Evolutionary conservation across 768 basidiomycete genomes (phyloP).

Genomic region (Mrakia blollopis): DNA sequence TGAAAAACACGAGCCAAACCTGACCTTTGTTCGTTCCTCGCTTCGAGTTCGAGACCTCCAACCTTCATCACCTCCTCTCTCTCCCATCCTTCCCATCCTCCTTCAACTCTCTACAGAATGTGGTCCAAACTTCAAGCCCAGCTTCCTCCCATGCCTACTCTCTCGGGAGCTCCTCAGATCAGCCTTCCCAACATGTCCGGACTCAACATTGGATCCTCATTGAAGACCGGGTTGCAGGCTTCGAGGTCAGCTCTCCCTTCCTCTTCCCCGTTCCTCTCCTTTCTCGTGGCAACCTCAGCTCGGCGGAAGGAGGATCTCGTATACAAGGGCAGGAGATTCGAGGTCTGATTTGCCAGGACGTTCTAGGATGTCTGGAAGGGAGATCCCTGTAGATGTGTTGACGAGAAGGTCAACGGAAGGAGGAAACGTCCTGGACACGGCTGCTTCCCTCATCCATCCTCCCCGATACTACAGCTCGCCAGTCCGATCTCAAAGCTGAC

Average conservation of each 20-base stretch:
- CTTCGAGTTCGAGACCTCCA: neutral
- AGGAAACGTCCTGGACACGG: no score
- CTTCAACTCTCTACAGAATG: slow-evolving; percentile 9
- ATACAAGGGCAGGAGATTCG: no score
- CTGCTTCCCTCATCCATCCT: no score
- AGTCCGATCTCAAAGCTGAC: neutral
- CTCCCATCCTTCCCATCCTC: neutral
- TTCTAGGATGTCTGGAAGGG: no score
- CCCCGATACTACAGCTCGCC: no score
- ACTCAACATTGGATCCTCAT: slow-evolving; percentile 1
- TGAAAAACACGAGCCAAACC: no score
- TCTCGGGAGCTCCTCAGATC: neutral
- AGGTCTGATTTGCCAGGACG: no score
- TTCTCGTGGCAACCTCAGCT: neutral
- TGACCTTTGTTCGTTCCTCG: neutral
- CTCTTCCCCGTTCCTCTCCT: neutral
- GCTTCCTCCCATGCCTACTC: slow-evolving; percentile 25
- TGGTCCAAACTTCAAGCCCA: slow-evolving; percentile 27
- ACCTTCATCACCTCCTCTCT: neutral
- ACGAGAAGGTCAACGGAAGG: no score
- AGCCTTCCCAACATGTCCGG: neutral
- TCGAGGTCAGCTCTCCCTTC: slow-evolving; percentile 51
- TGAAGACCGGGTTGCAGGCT: slow-evolving; percentile 49
- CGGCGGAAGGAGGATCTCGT: no score
- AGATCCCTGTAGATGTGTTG: no score